These are phyloP conservation scores for Biscogniauxia marginata DNA, from an alignment of 2,329 filamentous ascomycete species.

Conservation along the genomic window DNA sequence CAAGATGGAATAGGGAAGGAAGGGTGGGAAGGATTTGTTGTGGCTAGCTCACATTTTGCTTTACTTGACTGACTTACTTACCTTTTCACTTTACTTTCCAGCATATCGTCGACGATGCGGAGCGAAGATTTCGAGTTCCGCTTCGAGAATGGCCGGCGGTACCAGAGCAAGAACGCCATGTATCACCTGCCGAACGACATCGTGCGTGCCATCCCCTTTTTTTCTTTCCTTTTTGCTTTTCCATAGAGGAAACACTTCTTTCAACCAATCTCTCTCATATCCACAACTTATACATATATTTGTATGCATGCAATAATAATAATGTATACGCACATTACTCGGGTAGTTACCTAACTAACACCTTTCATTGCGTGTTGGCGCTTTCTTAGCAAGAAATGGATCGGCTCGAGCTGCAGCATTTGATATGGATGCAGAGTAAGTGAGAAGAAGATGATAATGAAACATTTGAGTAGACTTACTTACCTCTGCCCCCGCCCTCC, in stretches of 20 bases:
- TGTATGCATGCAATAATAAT: no score
- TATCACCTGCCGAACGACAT: slow-evolving; percentile 22
- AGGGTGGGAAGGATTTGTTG: not conserved
- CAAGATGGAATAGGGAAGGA: no score
- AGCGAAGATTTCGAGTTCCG: slow-evolving; percentile 12
- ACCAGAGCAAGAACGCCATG: slow-evolving; percentile 17
- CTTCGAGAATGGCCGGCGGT: slow-evolving; percentile 17
- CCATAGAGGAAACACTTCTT: not conserved
- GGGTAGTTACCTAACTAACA: not conserved
- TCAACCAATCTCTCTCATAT: not conserved
- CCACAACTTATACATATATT: no score
- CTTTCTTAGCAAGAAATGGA: slow-evolving; percentile 19
- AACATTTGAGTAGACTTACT: no score
- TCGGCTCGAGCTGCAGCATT: slow-evolving; percentile 21
- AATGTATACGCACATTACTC: not conserved
- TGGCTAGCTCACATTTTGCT: no score
- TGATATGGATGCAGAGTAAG: slow-evolving; percentile 17
- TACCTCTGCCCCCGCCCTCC: not conserved
- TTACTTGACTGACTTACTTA: not conserved
- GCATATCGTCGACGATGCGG: slow-evolving; percentile 18
- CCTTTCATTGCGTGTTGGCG: no score
- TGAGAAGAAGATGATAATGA: no score
- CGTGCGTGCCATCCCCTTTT: slow-evolving; percentile 2
- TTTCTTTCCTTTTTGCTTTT: not conserved
- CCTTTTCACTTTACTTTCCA: not conserved